Evolutionary conservation across 139 green algal species (phyloP), one percentile per base, ranked within the genome.

Genomic region (Yamagishiella unicocca): DNA sequence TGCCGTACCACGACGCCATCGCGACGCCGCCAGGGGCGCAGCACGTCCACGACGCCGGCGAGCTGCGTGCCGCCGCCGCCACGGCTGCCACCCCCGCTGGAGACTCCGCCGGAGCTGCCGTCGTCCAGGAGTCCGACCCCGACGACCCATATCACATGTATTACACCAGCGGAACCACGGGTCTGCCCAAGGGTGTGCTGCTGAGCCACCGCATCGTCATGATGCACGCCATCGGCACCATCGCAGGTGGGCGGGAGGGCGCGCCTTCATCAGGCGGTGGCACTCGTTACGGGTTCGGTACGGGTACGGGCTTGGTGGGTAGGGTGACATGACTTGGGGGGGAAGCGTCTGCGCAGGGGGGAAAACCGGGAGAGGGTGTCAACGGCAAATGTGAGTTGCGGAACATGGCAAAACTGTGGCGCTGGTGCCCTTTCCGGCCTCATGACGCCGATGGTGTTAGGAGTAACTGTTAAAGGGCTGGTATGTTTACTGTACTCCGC

Each of bases 161-260:
- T 91, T 96, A 94, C 91, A 97, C 94, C 43, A 94, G 86, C 38
- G 95, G 96, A n/a, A 98, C 96, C 7, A 98, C 96, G 0, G 96
- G 96, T 12, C 78, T 88, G 54, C 95, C 96, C 53, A 98, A 98
- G 84, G 95, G 91, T 1, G 96, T 98, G 29, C 82, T 97, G 74
- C 93, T 98, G 40, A 97, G 91, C 64, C 96, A 98, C 76, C 78
- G 43, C 22, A 95, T 96, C 45, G 95, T 97, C 2, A 81, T 94
- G 53, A 42, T 88, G 40, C 96, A 98, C 81, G 96, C 96, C 0
- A 31, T 97, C 31, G 95, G 94, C 27, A 95, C 94, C 64, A 93
- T 96, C 55, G 61, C 93, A 50, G 95, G 93, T 95, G 54, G 43
- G 88, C 62, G 43, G 19, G 50, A 58, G 17, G 50, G 50, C n/a